Evolutionary conservation across 1,284 basidiomycete species (phyloP).

Genomic region (Rhodotorula sp.): DNA sequence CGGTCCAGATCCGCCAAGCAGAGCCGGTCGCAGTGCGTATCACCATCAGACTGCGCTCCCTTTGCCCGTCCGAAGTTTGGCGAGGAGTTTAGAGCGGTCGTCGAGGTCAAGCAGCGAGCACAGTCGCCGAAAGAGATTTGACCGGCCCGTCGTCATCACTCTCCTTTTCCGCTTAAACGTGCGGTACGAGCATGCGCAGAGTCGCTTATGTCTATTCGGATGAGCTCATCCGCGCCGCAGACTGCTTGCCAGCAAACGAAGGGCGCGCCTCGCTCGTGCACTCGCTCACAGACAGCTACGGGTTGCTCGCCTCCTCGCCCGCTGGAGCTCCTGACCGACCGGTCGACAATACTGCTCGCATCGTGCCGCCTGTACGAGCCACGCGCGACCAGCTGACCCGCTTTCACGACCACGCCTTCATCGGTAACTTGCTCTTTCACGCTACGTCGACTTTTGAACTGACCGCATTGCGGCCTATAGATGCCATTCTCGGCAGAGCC

Average conservation of each 20-base stretch:
- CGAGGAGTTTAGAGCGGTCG: neutral
- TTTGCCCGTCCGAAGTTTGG: neutral
- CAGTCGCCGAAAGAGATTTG: neutral
- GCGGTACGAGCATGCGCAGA: conserved; percentile 1
- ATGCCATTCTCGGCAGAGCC: conserved; percentile 21
- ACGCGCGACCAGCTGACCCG: conserved; percentile 46
- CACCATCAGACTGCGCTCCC: neutral
- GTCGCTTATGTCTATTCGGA: conserved; percentile 61
- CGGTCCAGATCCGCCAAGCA: neutral
- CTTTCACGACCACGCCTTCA: conserved; percentile 52
- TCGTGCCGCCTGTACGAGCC: conserved; percentile 44
- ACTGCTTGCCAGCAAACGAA: conserved; percentile 74
- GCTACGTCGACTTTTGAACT: neutral
- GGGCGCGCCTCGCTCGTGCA: conserved; percentile 79
- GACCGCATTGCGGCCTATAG: neutral
- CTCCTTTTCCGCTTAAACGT: too few relatives aligned
- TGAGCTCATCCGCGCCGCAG: conserved; percentile 59
- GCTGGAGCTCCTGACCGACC: conserved; percentile 44
- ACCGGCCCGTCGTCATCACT: too few relatives aligned
- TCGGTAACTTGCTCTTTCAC: conserved; percentile 38
- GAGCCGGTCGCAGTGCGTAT: neutral
- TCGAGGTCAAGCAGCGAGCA: too few relatives aligned
- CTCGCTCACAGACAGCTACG: conserved; percentile 62
- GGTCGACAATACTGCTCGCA: conserved; percentile 37
- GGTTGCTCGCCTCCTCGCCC: conserved; percentile 55